These are phyloP conservation scores for Ceratocystis variospora DNA, from an alignment of 2,329 filamentous ascomycete genomes.

Conservation along the genomic window DNA sequence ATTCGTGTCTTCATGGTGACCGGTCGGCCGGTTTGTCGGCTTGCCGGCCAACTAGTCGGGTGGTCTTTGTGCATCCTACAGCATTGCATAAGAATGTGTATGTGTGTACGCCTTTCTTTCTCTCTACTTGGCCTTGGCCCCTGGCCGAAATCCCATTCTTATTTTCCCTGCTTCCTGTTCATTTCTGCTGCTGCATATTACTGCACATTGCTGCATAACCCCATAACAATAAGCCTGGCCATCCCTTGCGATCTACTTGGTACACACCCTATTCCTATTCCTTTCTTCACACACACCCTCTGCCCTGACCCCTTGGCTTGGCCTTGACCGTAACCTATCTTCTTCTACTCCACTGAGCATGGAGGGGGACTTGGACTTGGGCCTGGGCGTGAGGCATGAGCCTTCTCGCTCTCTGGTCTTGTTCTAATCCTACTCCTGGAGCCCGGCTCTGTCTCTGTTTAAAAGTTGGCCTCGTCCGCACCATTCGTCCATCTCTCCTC, in stretches of 20 bases:
- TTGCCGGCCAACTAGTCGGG: no score
- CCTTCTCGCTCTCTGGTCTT: neutral
- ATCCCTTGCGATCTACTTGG: no score
- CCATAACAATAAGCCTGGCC: no score
- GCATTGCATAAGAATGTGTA: neutral
- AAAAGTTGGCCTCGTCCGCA: constrained; percentile 17
- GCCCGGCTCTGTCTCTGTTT: constrained; percentile 5
- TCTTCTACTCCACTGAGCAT: constrained; percentile 1
- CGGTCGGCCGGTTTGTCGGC: no score
- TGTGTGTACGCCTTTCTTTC: neutral
- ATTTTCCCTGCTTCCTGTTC: constrained; percentile 2
- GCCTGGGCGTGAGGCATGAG: neutral
- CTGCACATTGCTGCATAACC: no score
- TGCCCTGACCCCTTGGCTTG: neutral
- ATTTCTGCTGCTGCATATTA: neutral
- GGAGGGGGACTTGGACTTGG: neutral
- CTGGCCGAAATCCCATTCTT: neutral
- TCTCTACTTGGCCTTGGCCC: neutral
- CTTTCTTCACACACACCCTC: neutral
- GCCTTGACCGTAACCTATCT: neutral
- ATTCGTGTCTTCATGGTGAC: no score
- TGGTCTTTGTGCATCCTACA: neutral
- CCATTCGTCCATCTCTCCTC: constrained; percentile 1
- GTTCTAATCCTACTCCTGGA: neutral
- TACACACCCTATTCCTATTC: neutral